phyloP scores from a whole-genome alignment of 1,284 basidiomycete species.

The Hymenochaete sp. region DNA sequence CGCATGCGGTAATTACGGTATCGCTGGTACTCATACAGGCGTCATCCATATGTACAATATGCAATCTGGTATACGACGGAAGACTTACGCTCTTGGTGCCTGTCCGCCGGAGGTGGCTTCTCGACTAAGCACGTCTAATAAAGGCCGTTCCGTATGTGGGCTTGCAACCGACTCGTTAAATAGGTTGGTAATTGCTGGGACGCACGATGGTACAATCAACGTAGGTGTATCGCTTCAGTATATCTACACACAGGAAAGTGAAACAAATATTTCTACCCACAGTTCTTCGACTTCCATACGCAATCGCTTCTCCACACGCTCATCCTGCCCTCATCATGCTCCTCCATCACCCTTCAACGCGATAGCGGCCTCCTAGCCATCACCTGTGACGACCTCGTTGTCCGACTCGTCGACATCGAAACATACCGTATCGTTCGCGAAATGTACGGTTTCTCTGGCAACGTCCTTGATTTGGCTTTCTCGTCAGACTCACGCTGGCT shows the following conservation, averaged over 20 bases:
- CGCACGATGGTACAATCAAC: constrained; percentile 81
- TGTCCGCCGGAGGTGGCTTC: constrained; percentile 46
- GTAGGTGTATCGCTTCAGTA: constrained; percentile 39
- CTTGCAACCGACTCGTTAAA: constrained; percentile 85
- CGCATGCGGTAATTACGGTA: constrained; percentile 93
- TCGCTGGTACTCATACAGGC: constrained; percentile 76
- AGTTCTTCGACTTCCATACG: constrained; percentile 97
- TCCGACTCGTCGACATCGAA: constrained; percentile 89
- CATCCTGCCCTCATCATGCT: constrained; percentile 58
- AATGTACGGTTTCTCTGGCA: constrained; percentile 69
- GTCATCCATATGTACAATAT: constrained; percentile 88
- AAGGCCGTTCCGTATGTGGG: constrained; percentile 67
- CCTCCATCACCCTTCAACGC: constrained; percentile 71
- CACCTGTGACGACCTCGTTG: constrained; percentile 77
- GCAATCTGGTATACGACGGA: constrained; percentile 87
- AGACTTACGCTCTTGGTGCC: constrained; percentile 61
- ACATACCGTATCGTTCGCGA: constrained; percentile 84
- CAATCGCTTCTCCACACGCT: constrained; percentile 64
- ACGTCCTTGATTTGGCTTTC: constrained; percentile 84
- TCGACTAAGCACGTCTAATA: constrained; percentile 33
- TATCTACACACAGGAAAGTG: background rate
- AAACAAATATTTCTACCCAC: constrained; percentile 4
- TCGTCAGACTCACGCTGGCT: constrained; percentile 94
- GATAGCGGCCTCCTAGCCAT: constrained; percentile 84
- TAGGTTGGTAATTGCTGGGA: constrained; percentile 71